phyloP scores from a whole-genome alignment of 2,329 filamentous ascomycete species.

The Arthroderma sp. region DNA sequence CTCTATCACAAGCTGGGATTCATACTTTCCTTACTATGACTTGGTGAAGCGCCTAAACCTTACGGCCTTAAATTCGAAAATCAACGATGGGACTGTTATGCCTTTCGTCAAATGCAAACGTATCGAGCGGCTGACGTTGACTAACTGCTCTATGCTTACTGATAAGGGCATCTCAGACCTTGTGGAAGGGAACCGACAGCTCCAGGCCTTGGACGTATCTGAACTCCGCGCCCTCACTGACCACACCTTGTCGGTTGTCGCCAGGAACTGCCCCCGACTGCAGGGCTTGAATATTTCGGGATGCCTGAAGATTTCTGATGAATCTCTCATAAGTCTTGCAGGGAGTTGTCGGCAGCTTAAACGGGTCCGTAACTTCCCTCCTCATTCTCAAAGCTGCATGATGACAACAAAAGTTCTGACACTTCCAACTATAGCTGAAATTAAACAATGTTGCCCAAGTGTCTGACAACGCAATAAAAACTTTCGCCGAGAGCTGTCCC shows the following conservation, averaged over 20 bases:
- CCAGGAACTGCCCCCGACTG: slow-evolving; percentile 66
- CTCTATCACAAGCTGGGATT: slow-evolving; percentile 57
- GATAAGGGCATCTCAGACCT: slow-evolving; percentile 72
- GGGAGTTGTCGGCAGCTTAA: slow-evolving; percentile 77
- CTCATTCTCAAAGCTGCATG: neutral
- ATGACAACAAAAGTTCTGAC: slow-evolving; percentile 19
- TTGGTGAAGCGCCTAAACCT: slow-evolving; percentile 89
- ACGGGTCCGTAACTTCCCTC: slow-evolving; percentile 43
- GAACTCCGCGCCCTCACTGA: slow-evolving; percentile 68
- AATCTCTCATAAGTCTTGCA: slow-evolving; percentile 69
- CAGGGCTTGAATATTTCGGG: slow-evolving; percentile 89
- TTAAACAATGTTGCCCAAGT: slow-evolving; percentile 83
- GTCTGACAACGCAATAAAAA: slow-evolving; percentile 66
- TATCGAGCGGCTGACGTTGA: slow-evolving; percentile 83
- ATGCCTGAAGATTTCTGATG: slow-evolving; percentile 73
- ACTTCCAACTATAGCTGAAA: slow-evolving; percentile 53
- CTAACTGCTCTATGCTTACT: slow-evolving; percentile 73
- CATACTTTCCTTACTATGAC: slow-evolving; percentile 78
- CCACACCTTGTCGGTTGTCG: slow-evolving; percentile 61
- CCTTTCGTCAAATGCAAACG: slow-evolving; percentile 76
- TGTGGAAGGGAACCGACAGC: slow-evolving; percentile 61
- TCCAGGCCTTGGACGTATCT: slow-evolving; percentile 84
- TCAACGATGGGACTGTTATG: slow-evolving; percentile 81
- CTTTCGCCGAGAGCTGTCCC: slow-evolving; percentile 76
- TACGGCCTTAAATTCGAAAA: slow-evolving; percentile 57